Conservation (phyloP, 2,329 filamentous ascomycete species). For the Stemphylium lycopersici region DNA sequence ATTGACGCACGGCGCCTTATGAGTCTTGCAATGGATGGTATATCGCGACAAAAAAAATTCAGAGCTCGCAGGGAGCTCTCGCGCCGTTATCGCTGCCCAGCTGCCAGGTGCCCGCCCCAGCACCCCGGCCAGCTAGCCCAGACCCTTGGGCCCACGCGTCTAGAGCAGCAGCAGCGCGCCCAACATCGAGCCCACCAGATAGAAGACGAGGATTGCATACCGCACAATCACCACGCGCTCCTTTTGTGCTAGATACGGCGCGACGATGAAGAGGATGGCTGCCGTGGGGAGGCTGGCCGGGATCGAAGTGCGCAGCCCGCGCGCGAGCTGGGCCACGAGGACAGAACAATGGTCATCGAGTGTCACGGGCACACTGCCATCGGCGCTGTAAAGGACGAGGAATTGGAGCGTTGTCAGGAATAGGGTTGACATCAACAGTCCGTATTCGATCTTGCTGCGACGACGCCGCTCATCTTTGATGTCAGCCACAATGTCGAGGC, state of each 20-base stretch:
- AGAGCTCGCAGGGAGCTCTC: constrained; percentile 1
- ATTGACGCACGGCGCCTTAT: constrained; percentile 27
- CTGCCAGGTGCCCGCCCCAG: not conserved
- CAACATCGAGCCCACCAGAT: constrained; percentile 27
- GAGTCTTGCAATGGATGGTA: constrained; percentile 11
- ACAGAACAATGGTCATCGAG: constrained; percentile 5
- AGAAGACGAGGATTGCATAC: constrained; percentile 31
- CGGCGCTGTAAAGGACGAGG: constrained; percentile 24
- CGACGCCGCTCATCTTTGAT: not conserved
- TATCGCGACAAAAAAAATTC: constrained; percentile 10
- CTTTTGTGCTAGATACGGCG: constrained; percentile 24
- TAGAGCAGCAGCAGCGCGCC: constrained; percentile 26
- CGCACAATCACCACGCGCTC: constrained; percentile 23
- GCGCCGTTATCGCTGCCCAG: constrained; percentile 28
- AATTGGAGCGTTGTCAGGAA: constrained; percentile 21
- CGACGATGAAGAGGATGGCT: constrained; percentile 27
- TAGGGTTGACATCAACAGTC: constrained; percentile 9
- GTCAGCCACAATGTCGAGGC: not conserved
- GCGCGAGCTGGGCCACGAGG: constrained; percentile 21
- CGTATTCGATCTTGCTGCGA: constrained; percentile 9
- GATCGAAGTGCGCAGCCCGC: constrained; percentile 26
- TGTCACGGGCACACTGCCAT: constrained; percentile 5
- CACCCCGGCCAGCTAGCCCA: constrained; percentile 12
- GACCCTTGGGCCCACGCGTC: constrained; percentile 1
- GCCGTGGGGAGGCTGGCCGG: constrained; percentile 28